Evolutionary conservation across 2,329 filamentous ascomycete genomes (phyloP), one percentile per base, ranked within the genome.

Genomic region (Colletotrichum sansevieriae): DNA sequence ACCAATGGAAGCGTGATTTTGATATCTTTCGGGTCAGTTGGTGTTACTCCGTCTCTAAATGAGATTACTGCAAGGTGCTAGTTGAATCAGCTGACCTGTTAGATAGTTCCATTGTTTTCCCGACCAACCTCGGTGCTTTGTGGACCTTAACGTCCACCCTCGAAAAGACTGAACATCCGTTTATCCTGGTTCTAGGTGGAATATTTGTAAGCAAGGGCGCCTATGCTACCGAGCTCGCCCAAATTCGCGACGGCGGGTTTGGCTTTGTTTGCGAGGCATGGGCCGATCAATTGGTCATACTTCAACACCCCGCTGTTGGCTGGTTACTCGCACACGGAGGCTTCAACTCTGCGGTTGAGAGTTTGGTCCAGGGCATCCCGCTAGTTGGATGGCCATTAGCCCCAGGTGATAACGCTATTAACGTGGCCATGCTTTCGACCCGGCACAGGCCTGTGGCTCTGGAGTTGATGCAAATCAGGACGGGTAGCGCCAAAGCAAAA

Each of bases 291-390:
- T 18, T 18, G 6, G 35, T 33, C 29, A 11, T 55, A n/a, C 33
- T 55, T 55, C 33, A 55, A 37, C 33, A 55, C 12, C n/a, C 33
- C 2, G 35, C 33, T 20, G 39, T 39, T 37, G 33, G 33, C 15
- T 55, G 33, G 51, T 55, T 55, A 12, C 39, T 55, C 18, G 51
- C 33, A 37, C 33, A 55, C n/a, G 33, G 51, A 15, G 33, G 51
- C 6, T 55, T 55, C 29, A 55, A 55, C 51, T 55, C 51, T 18
- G 39, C 33, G 15, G 51, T 55, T 12, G 33, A 55, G 18, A 55
- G 51, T 33, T 35, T 55, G 9, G 51, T 55, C 12, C 33, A 55
- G 29, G 51, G 51, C 2, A 55, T 37, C 3, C 51, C 33, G 3
- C 51, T 55, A 15, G 9, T 55, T 55, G 33, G 33, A 4, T 55